These are phyloP conservation scores for Quercus bicolor DNA, from an alignment of 306 rosid genomes.

Conservation along the genomic window DNA sequence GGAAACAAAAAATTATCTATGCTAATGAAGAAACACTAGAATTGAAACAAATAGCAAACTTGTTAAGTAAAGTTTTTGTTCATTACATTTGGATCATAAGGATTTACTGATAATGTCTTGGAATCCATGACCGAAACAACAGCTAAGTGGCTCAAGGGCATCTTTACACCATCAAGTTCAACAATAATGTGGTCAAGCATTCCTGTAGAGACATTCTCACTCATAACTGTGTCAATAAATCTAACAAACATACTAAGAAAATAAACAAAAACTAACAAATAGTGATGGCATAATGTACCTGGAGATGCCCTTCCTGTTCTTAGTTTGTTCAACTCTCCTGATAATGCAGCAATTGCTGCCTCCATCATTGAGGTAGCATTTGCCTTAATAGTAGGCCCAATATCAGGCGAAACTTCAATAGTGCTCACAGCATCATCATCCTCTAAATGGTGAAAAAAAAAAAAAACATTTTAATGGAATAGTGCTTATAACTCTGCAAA, in stretches of 20 bases:
- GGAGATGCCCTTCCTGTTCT: constrained; percentile 94
- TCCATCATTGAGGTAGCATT: constrained; percentile 79
- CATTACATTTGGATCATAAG: constrained; percentile 75
- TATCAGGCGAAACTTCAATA: constrained; percentile 51
- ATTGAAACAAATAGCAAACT: not conserved
- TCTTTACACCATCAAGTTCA: constrained; percentile 74
- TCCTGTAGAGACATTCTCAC: constrained; percentile 45
- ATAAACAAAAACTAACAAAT: not conserved
- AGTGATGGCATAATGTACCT: constrained; percentile 39
- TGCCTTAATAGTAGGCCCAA: constrained; percentile 68
- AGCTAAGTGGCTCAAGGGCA: constrained; percentile 76
- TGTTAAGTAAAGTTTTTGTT: not conserved
- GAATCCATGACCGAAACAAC: constrained; percentile 83
- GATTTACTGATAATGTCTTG: constrained; percentile 79
- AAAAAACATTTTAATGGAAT: not conserved
- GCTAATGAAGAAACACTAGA: not conserved
- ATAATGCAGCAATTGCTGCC: constrained; percentile 65
- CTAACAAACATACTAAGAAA: not conserved
- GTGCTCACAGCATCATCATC: constrained; percentile 57
- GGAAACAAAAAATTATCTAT: not conserved
- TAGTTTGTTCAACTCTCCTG: constrained; percentile 65
- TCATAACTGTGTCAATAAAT: not conserved
- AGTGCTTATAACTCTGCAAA: not conserved
- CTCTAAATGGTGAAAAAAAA: constrained; percentile 36
- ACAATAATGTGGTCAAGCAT: constrained; percentile 95